Evolutionary conservation across 169 alveolate genomes (phyloP).

Genomic region (Plasmodium gallinaceum): DNA sequence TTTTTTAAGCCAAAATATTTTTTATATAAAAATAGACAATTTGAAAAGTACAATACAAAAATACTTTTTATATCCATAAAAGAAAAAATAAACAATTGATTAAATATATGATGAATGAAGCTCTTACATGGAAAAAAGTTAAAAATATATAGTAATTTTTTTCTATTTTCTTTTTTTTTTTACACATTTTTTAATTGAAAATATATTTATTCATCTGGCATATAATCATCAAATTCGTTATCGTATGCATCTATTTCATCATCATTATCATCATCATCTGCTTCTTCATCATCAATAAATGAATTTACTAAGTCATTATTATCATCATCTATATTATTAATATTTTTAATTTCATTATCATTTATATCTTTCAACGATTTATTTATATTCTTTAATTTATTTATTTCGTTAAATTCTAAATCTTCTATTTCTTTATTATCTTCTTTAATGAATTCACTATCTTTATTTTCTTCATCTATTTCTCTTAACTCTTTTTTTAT

Average conservation of each 20-base stretch:
- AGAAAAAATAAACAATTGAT: neutral
- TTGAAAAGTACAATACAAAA: neutral
- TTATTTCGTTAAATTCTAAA: constrained; percentile 23
- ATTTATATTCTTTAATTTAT: constrained; percentile 21
- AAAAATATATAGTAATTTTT: neutral
- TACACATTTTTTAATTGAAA: neutral
- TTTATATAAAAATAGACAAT: no score
- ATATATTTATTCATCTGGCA: constrained; percentile 16
- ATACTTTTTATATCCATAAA: neutral
- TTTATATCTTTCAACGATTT: constrained; percentile 8
- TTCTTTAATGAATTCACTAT: neutral
- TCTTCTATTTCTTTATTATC: neutral
- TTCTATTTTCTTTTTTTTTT: neutral
- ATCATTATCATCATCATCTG: constrained; percentile 24
- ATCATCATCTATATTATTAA: constrained; percentile 8
- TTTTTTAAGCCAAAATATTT: no score
- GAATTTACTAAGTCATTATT: neutral
- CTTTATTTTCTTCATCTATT: neutral
- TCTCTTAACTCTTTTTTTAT: constrained; percentile 6
- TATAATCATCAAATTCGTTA: constrained; percentile 64
- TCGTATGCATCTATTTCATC: constrained; percentile 56
- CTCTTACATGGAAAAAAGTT: neutral
- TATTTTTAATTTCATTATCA: constrained; percentile 3
- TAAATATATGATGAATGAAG: neutral
- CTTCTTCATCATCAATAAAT: constrained; percentile 9